These are phyloP conservation scores for Triticum dicoccoides DNA, from an alignment of 176 grass and related monocot genomes.

Conservation along the genomic window DNA sequence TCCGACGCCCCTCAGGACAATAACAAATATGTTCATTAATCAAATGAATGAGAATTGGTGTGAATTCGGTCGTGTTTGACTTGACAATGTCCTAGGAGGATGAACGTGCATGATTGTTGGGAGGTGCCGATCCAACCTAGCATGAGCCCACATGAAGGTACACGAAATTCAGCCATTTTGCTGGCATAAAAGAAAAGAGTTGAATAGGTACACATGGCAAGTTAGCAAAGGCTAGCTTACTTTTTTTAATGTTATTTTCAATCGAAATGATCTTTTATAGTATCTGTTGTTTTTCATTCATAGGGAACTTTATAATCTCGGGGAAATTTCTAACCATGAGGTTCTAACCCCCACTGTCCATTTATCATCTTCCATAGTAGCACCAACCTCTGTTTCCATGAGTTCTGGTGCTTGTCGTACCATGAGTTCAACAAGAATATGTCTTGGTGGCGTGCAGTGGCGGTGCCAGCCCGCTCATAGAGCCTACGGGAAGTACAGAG, in stretches of 20 bases:
- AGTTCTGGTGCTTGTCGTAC: not conserved
- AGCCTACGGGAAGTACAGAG: too few species aligned
- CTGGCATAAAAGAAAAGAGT: not conserved
- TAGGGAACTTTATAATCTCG: not conserved
- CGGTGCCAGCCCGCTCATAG: too few species aligned
- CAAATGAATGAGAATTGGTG: not conserved
- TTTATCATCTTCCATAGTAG: too few species aligned
- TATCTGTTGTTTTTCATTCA: not conserved
- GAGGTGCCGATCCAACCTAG: not conserved
- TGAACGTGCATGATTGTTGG: constrained; percentile 12
- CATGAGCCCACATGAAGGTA: not conserved
- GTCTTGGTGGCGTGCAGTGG: too few species aligned
- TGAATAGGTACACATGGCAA: not conserved
- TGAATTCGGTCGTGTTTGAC: not conserved
- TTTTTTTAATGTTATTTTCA: not conserved
- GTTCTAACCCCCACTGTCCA: not conserved
- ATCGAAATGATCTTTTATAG: not conserved
- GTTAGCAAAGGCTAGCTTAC: not conserved
- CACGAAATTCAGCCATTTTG: not conserved
- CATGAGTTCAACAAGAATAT: too few species aligned
- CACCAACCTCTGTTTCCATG: not conserved
- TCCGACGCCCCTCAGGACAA: not conserved
- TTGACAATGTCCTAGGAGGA: not conserved
- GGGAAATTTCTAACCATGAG: not conserved
- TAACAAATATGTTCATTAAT: not conserved